Percentiles rank a stretch among this genome's conserved stretches.
Conservation (phyloP, 164 flowering plant species). For the Tetracentron sinense region DNA sequence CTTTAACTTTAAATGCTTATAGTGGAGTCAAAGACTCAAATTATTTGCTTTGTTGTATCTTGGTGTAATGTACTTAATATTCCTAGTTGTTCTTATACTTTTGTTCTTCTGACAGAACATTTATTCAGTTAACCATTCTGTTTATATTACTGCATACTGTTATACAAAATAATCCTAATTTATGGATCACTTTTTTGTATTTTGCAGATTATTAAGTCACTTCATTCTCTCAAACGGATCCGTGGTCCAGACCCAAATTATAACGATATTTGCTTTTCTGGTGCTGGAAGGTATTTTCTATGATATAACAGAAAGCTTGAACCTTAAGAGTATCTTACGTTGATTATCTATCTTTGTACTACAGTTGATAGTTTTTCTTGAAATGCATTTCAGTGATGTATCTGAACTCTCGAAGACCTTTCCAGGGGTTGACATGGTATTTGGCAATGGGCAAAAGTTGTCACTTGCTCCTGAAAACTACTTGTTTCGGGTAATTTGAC, state of each 20-base stretch:
- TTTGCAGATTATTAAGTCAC: conserved; percentile 60
- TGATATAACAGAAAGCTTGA: conserved; percentile 5
- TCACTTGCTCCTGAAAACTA: conserved; percentile 88
- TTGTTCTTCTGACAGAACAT: neutral
- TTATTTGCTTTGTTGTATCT: too few relatives aligned
- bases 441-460: conserved; percentile 65
- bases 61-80: neutral
- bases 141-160: neutral
- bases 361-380: conserved; percentile 1
- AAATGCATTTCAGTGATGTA: conserved; percentile 48
- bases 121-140: neutral
- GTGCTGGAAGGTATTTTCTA: conserved; percentile 69
- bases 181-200: neutral
- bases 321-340: conserved; percentile 5
- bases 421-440: conserved; percentile 83
- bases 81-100: neutral
- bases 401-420: conserved; percentile 60
- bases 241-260: conserved; percentile 89
- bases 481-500: conserved; percentile 65
- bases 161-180: neutral
- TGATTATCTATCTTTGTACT: conserved; percentile 1
- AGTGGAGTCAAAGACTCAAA: too few relatives aligned
- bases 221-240: conserved; percentile 53
- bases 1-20: too few relatives aligned
- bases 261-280: conserved; percentile 89